Percentiles rank a stretch among this genome's conserved stretches.
Conservation (phyloP, 345 rosid genomes). For the Jatropha curcas region DNA sequence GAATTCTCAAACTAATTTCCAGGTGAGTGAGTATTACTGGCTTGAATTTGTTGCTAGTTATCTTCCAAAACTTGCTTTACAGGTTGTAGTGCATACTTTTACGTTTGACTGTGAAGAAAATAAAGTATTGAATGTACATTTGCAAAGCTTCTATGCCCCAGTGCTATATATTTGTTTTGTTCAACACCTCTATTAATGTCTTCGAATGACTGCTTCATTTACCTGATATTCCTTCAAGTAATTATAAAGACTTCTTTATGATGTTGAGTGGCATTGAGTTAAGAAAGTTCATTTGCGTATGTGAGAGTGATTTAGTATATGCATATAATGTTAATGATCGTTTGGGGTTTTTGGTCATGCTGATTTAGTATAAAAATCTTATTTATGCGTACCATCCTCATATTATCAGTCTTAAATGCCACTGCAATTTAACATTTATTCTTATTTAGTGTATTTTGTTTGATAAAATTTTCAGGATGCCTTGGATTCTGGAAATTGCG, state of each 20-base stretch:
- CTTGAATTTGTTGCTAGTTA: neutral
- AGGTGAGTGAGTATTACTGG: constrained; percentile 57
- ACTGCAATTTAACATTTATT: neutral
- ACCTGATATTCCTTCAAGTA: neutral
- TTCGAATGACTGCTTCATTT: neutral
- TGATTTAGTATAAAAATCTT: neutral
- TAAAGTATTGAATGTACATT: neutral
- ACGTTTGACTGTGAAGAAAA: neutral
- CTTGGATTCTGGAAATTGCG: constrained; percentile 64
- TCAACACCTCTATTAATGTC: neutral
- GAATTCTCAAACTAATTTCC: constrained; percentile 58
- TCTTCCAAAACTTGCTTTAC: neutral
- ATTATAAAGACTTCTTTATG: neutral
- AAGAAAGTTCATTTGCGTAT: neutral
- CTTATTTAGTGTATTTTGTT: neutral
- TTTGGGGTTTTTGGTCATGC: neutral
- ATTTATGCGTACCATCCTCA: neutral
- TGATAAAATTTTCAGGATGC: constrained; percentile 56
- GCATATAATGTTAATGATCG: neutral
- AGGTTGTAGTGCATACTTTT: neutral
- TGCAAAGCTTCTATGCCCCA: neutral
- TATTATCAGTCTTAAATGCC: neutral
- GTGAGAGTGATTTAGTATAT: neutral
- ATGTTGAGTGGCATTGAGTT: neutral
- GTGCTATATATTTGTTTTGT: neutral